phyloP scores from a whole-genome alignment of 2,329 filamentous ascomycete genomes.

The Nothophoma quercina region DNA sequence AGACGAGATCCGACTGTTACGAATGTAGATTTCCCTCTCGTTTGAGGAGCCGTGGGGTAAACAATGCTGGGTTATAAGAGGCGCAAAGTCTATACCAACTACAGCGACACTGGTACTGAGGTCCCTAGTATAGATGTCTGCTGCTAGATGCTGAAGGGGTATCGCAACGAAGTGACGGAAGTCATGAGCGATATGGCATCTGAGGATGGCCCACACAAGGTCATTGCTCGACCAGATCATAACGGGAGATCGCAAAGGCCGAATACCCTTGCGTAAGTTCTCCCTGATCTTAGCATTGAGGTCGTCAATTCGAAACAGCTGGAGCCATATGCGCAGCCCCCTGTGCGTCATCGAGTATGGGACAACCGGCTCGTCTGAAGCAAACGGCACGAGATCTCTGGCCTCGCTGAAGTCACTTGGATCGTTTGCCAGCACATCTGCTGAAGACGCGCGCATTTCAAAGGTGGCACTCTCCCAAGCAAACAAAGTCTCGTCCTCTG shows the following conservation, averaged over 20 bases:
- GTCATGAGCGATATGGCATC: constrained; percentile 19
- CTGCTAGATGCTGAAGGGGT: constrained; percentile 10
- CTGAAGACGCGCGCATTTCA: background rate
- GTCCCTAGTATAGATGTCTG: constrained; percentile 19
- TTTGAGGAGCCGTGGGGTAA: background rate
- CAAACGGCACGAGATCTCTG: constrained; percentile 12
- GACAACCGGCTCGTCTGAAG: constrained; percentile 11
- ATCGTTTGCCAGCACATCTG: constrained; percentile 18
- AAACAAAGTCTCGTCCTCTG: constrained; percentile 29
- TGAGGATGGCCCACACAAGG: constrained; percentile 15
- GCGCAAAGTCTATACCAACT: background rate
- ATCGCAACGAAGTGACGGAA: constrained; percentile 19
- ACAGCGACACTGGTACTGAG: constrained; percentile 12
- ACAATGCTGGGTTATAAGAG: background rate
- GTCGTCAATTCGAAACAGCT: background rate
- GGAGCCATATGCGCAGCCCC: constrained; percentile 20
- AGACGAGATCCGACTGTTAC: constrained; percentile 11
- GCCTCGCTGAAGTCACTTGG: constrained; percentile 22
- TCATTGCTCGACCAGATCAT: constrained; percentile 15
- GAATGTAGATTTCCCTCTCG: constrained; percentile 21
- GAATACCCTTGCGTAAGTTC: background rate
- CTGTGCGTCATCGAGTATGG: constrained; percentile 25
- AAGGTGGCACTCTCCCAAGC: constrained; percentile 22
- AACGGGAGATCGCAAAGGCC: constrained; percentile 16
- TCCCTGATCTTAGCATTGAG: too few species aligned